A percentile compares a stretch with the other conserved stretches of the same genome.
Conservation (phyloP, 1,139 yeast genomes). For the Meyerozyma athensensis region DNA sequence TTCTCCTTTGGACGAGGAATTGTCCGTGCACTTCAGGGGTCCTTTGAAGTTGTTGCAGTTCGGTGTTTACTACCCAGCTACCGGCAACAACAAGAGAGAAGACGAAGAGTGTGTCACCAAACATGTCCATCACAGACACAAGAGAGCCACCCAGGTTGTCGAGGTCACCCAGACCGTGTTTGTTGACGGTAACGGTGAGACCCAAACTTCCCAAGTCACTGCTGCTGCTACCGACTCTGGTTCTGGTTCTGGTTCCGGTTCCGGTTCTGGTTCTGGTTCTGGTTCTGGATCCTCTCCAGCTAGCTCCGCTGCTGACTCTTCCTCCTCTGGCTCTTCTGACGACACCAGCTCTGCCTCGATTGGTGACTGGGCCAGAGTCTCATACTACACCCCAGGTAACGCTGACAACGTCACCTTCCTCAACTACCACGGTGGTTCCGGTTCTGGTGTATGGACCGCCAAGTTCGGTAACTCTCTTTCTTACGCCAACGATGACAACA, state of each 20-base stretch:
- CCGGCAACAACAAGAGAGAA: conserved; percentile 24
- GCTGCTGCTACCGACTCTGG: conserved; percentile 4
- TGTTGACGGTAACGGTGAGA: conserved; percentile 54
- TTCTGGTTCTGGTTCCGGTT: conserved; percentile 7
- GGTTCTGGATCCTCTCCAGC: conserved; percentile 10
- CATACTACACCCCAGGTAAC: conserved; percentile 24
- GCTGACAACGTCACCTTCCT: conserved; percentile 21
- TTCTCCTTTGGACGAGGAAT: conserved; percentile 64
- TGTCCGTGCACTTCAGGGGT: conserved; percentile 81
- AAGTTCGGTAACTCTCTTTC: conserved; percentile 25
- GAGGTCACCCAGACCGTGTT: conserved; percentile 73
- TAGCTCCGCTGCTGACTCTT: conserved; percentile 10
- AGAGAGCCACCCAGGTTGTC: conserved; percentile 53
- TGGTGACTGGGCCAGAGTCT: conserved; percentile 22
- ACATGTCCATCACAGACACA: conserved; percentile 61
- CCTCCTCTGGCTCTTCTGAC: conserved; percentile 8
- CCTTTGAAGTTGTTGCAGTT: conserved; percentile 61
- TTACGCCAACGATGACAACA: conserved; percentile 35
- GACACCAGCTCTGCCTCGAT: conserved; percentile 10
- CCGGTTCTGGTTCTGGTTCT: conserved; percentile 12
- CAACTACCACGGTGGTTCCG: conserved; percentile 25
- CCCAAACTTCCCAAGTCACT: conserved; percentile 25
- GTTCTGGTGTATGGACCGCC: conserved; percentile 24
- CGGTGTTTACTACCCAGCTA: conserved; percentile 54
- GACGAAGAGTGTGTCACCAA: conserved; percentile 37